Percentiles rank a stretch among this genome's conserved stretches.
These are phyloP conservation scores for Sicyos edulis DNA, from an alignment of 306 rosid species.

Conservation along the genomic window DNA sequence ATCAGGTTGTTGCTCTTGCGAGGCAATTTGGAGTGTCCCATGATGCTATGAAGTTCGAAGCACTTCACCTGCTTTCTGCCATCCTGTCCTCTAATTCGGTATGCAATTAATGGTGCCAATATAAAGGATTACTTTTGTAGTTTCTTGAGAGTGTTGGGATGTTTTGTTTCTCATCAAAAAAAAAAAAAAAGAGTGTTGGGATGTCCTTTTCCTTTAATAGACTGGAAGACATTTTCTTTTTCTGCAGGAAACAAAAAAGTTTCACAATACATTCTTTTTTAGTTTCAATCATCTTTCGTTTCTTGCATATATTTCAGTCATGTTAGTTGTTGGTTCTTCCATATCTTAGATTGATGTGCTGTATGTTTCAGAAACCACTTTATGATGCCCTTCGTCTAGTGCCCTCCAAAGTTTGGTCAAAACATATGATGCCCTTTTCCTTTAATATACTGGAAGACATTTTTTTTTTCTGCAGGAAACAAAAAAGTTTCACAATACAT, in stretches of 20 bases:
- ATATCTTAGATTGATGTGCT: neutral
- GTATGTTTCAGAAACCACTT: conserved; percentile 42
- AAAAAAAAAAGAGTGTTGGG: too few species aligned
- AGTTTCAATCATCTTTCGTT: neutral
- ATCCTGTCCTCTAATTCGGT: conserved; percentile 59
- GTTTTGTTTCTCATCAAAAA: too few species aligned
- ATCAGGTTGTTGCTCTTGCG: conserved; percentile 57
- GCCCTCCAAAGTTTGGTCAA: conserved; percentile 49
- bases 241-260: too few species aligned
- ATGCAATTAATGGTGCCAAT: conserved; percentile 27
- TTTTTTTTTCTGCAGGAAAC: too few species aligned
- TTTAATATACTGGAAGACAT: too few species aligned
- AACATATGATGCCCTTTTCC: too few species aligned
- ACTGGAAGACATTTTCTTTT: neutral
- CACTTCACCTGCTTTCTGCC: conserved; percentile 61
- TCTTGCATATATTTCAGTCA: neutral
- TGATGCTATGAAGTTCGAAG: conserved; percentile 67
- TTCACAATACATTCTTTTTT: neutral
- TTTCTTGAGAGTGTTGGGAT: conserved; percentile 3
- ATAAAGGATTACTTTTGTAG: neutral
- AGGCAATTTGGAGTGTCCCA: conserved; percentile 75
- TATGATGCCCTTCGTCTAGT: conserved; percentile 40
- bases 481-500: too few species aligned
- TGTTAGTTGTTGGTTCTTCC: neutral
- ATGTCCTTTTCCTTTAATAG: neutral